Base-by-base conservation (phyloP, 2,329 filamentous ascomycete species). In the Sarocladium oryzae region DNA sequence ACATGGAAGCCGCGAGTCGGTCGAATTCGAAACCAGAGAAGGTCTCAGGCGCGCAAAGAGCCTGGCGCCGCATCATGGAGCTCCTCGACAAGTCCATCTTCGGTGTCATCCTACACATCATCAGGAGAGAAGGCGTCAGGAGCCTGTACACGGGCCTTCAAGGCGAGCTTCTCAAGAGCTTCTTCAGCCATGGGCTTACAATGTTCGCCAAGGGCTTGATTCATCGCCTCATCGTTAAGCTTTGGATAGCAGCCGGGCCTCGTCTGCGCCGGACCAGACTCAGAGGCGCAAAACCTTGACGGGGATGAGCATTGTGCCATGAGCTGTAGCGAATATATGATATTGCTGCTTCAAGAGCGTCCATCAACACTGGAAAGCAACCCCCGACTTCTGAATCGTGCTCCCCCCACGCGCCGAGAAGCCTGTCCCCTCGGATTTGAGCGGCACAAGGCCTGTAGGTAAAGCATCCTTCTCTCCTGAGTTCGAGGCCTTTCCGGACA, bases 391-490 rank as follows among this genome's bases (percentile, higher is more conserved):
- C 68, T 87, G 86, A 15, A 95, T 89, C 59, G 88, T 80, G 62
- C 86, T 95, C 49, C 81, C 79, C 2, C 93, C 92, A n/a, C 86
- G 85, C 4, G 89, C 87, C 4, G 92, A 91, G 67, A 96, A 97
- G 0, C 92, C 92, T 0, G 92, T 97, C 1, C 92, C 92, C 60
- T 96, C 92, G 32, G 85, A 88, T 57, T 81, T 84, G 46, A 97
- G 78, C 61, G 87, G 82, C 2, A 96, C 84, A 30, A 96, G 63
- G 0, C 91, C 91, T 0, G 84, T 81, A 54, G 76, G 81, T 32
- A 86, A 76, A 50, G 73, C 80, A 32, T 82, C 77, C 58, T 80
- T 80, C 56, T 53, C 46, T 61, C 58, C 57, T 63, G 60, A 76
- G 67, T 50, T 70, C 69, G 43, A 69, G 67, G 40, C 68, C 63